phyloP scores from a whole-genome alignment of 148 eudicot genomes.

The Heliosperma pusillum region DNA sequence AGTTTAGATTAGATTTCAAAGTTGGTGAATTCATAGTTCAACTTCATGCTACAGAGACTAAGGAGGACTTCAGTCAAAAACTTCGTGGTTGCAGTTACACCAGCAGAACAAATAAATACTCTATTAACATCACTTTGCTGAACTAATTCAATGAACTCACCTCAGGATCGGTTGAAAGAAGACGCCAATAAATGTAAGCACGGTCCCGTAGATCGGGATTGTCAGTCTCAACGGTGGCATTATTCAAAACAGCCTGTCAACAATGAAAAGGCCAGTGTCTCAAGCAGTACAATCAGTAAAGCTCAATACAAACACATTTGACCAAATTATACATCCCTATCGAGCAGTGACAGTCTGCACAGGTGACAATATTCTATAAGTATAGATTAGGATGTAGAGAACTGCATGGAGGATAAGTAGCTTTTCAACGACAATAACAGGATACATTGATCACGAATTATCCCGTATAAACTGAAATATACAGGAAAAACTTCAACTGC shows the following conservation, averaged over 20 bases:
- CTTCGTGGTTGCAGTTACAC: not conserved
- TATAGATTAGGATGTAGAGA: not conserved
- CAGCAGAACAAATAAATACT: not conserved
- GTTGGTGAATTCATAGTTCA: not conserved
- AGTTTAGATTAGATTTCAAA: not conserved
- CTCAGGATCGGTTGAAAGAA: conserved; percentile 99
- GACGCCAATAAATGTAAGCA: conserved; percentile 98
- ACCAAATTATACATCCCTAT: not conserved
- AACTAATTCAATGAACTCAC: conserved; percentile 35
- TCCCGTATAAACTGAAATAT: not conserved
- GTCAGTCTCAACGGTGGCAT: conserved; percentile 98
- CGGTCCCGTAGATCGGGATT: conserved; percentile 97
- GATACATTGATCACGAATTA: not conserved
- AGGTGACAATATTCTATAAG: not conserved
- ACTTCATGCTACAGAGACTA: not conserved
- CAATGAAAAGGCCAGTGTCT: conserved; percentile 11
- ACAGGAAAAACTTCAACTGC: not conserved
- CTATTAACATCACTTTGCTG: not conserved
- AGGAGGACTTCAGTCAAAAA: not conserved
- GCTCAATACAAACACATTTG: not conserved
- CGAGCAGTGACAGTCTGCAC: not conserved
- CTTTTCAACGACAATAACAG: not conserved
- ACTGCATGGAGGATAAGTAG: not conserved
- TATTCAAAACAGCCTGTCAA: conserved; percentile 87
- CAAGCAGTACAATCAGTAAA: conserved; percentile 13